phyloP scores from a whole-genome alignment of 768 basidiomycete species.

The Phlegmacium glaucopus region DNA sequence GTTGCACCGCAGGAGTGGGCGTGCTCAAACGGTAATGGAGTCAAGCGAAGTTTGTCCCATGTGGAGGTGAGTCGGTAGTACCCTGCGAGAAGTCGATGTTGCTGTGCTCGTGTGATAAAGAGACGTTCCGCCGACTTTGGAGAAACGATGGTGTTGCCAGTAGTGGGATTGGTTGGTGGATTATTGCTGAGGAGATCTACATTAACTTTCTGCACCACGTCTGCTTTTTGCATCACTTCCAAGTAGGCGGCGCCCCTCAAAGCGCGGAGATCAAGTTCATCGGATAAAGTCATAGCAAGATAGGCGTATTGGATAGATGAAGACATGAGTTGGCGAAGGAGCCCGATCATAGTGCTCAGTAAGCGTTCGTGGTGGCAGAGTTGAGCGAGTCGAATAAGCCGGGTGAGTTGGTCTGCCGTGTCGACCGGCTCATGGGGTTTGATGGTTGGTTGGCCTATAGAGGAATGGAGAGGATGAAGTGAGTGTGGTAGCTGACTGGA shows the following conservation, averaged over 20 bases:
- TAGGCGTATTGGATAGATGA: constrained; percentile 64
- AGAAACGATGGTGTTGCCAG: too few species aligned
- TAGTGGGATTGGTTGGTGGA: too few species aligned
- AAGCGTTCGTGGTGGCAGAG: constrained; percentile 61
- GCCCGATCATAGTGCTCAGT: constrained; percentile 53
- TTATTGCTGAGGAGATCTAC: constrained; percentile 21
- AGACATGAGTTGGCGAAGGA: constrained; percentile 60
- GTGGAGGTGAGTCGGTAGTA: constrained; percentile 63
- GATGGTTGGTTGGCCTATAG: constrained; percentile 3
- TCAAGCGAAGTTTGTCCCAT: constrained; percentile 62
- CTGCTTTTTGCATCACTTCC: constrained; percentile 67
- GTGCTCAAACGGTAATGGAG: constrained; percentile 64
- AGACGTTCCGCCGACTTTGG: constrained; percentile 27
- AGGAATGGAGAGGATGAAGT: constrained; percentile 25
- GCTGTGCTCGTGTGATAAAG: constrained; percentile 54
- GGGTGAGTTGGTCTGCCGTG: constrained; percentile 49
- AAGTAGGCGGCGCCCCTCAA: constrained; percentile 67
- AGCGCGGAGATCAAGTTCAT: constrained; percentile 59
- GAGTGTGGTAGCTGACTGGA: constrained; percentile 34
- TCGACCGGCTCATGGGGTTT: constrained; percentile 13
- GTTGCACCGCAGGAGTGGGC: constrained; percentile 58
- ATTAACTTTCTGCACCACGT: constrained; percentile 35
- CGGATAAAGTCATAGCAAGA: constrained; percentile 69
- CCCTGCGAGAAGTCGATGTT: constrained; percentile 63
- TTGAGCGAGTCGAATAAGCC: constrained; percentile 63